Evolutionary conservation across 805 yeast species (phyloP).

Genomic region (Lipomyces sp.): DNA sequence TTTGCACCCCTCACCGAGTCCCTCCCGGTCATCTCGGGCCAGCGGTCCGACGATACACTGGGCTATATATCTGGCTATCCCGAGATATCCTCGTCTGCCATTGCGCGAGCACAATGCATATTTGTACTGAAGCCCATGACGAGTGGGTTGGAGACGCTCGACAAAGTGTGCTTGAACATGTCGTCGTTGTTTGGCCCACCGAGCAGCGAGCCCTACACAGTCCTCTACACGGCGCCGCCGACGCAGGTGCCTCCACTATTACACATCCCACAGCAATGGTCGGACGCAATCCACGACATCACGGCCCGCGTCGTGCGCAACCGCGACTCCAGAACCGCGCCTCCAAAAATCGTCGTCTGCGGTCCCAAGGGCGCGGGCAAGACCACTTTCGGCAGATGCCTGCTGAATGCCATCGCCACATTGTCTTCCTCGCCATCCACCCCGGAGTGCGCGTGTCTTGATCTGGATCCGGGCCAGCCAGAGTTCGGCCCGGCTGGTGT

Average conservation of each 20-base stretch:
- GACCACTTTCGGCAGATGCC: conserved; percentile 59
- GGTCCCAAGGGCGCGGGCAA: conserved; percentile 82
- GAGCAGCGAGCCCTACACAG: conserved; percentile 2
- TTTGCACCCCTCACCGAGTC: conserved; percentile 29
- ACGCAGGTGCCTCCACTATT: conserved; percentile 8
- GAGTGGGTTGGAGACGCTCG: conserved; percentile 2
- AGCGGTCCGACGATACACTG: not conserved
- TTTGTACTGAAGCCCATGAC: too few relatives aligned
- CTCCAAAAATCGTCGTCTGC: conserved; percentile 41
- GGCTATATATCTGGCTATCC: too few relatives aligned
- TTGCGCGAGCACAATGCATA: too few relatives aligned
- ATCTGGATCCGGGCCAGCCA: conserved; percentile 88
- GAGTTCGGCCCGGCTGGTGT: conserved; percentile 72
- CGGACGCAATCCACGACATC: not conserved
- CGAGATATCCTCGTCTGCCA: too few relatives aligned
- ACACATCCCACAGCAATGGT: conserved; percentile 19
- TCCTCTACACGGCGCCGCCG: conserved; percentile 16
- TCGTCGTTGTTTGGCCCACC: not conserved
- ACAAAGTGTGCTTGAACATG: not conserved
- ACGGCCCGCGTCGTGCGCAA: conserved; percentile 1
- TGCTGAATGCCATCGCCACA: conserved; percentile 43
- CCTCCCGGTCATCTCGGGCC: conserved; percentile 24
- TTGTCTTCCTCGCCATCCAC: not conserved
- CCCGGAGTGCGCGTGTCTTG: conserved; percentile 46
- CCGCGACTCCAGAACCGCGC: not conserved